Base-by-base conservation (phyloP, 192 early-diverging fungal genomes). In the Coemansia sp. region DNA sequence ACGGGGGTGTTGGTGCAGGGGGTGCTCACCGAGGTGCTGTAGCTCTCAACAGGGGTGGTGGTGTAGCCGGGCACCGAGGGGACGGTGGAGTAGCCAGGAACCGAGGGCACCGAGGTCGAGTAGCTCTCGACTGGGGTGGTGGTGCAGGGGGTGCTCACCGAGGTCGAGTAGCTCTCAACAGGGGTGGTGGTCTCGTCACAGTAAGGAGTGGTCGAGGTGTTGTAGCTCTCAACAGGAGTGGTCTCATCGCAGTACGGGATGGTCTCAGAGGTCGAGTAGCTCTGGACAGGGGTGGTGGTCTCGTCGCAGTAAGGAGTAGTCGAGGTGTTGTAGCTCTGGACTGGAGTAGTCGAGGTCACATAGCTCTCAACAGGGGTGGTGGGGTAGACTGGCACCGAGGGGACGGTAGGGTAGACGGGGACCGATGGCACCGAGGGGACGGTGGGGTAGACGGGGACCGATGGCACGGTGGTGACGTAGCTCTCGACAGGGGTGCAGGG, bases 131-230 rank as follows among this genome's bases (percentile, higher is more conserved):
- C 17, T 1, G 60, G 19, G 11, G 60, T 63, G 35, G 70, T 72
- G 31, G 66, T 42, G 62, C 53, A 44, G 10, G 6, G 24, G 31
- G 59, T 19, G 50, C 16, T 31, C 24, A 16, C 34, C 60, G 41
- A 45, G 29, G 70, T 72, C 21, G 44, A 51, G 57, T 72, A 65
- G 71, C 40, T 51, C 71, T 66, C 59, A 14, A 73, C 71, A 21
- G 57, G 45, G 53, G 53, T 53, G 33, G 67, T n/a, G 11, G 64
- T 39, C 34, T 33, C 50, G 50, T 66, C 53, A 36, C 36, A 48
- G 34, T 48, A 46, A 10, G 34, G 36, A 21, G 39, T 39, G 21
- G 64, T 39, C 41, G 50, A 44, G 63, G 66, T 57, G 57, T 37
- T 53, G 54, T 70, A 70, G 56, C 56, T 35, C 63, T 62, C 59